Base-by-base conservation (phyloP, 2,329 filamentous ascomycete genomes). In the Nigrospora osmanthi region DNA sequence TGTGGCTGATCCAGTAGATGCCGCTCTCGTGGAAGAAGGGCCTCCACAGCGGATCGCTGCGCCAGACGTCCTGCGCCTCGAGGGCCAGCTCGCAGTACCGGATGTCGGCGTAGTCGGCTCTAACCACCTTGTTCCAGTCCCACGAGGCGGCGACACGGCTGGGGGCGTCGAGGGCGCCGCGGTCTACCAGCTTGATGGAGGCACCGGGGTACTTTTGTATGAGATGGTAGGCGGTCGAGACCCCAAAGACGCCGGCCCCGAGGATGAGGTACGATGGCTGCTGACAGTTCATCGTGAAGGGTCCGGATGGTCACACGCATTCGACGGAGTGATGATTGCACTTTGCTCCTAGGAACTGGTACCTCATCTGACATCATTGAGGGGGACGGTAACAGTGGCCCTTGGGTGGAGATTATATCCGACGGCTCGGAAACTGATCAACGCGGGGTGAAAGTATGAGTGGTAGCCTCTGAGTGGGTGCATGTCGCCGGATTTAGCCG, bases 61-160 rank as follows among this genome's bases (percentile, higher is more conserved):
- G 53, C 55, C 56, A 87, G 1, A 78, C 62, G 42, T 80, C 74
- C 54, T 83, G 78, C 0, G 83, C 78, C 62, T 87, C 81, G 28
- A 85, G 70, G 0, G 76, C 83, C 16, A 87, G 69, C 41, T 72
- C 62, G 60, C 76, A 80, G 66, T 87, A 87, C 14, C 80, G 61
- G 2, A 76, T 64, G 53, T 83, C 78, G 45, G 76, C 70, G 63
- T 87, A 87, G 60, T 87, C 83, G 40, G 81, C 79, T 46, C 83
- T 79, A 14, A 87, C 72, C 28, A 85, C 80, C 61, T 86, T 87
- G 67, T 85, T 87, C 74, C 81, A 81, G 64, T 88, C 83, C 69
- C 79, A 83, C 0, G 83, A 86, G 0, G 83, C 83, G 31, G 81
- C 82, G 19, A 71, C 67, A 3, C 67, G 65, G 43, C 57, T 62